phyloP scores from a whole-genome alignment of 208 protist species.

The Leishmania amazonensis region DNA sequence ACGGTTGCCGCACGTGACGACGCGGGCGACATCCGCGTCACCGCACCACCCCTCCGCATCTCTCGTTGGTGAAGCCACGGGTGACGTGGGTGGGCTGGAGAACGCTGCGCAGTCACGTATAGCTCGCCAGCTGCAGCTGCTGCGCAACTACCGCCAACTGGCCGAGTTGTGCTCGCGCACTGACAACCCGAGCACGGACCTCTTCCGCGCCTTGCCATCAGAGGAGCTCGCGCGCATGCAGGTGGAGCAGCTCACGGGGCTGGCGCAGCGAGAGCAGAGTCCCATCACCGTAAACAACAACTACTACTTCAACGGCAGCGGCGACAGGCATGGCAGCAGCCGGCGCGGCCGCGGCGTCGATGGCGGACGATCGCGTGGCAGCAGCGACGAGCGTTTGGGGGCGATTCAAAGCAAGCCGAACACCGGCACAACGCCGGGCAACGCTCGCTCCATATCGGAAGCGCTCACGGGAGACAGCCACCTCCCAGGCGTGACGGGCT shows the following conservation, averaged over 20 bases:
- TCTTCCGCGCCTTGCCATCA: slow-evolving; percentile 37
- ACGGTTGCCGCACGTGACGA: slow-evolving; percentile 22
- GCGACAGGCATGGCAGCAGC: slow-evolving; percentile 9
- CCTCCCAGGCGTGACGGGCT: neutral
- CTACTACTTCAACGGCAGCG: slow-evolving; percentile 43
- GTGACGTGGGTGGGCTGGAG: slow-evolving; percentile 31
- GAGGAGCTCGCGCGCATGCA: slow-evolving; percentile 57
- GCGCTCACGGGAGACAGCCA: slow-evolving; percentile 13
- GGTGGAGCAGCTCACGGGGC: slow-evolving; percentile 20
- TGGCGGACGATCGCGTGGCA: slow-evolving; percentile 5
- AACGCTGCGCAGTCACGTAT: slow-evolving; percentile 50
- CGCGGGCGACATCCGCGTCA: slow-evolving; percentile 5
- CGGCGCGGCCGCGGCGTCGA: neutral
- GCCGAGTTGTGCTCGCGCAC: slow-evolving; percentile 60
- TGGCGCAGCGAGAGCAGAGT: slow-evolving; percentile 30
- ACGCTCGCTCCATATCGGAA: slow-evolving; percentile 16
- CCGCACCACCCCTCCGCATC: slow-evolving; percentile 10
- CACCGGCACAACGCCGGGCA: neutral
- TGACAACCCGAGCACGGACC: slow-evolving; percentile 31
- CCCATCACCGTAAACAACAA: slow-evolving; percentile 66
- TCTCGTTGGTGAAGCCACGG: neutral
- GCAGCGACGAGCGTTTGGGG: slow-evolving; percentile 12
- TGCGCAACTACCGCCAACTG: slow-evolving; percentile 68
- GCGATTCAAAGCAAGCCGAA: neutral
- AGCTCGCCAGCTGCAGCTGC: slow-evolving; percentile 65